Evolutionary conservation across 805 yeast species (phyloP).

Genomic region (Candida loeiensis): DNA sequence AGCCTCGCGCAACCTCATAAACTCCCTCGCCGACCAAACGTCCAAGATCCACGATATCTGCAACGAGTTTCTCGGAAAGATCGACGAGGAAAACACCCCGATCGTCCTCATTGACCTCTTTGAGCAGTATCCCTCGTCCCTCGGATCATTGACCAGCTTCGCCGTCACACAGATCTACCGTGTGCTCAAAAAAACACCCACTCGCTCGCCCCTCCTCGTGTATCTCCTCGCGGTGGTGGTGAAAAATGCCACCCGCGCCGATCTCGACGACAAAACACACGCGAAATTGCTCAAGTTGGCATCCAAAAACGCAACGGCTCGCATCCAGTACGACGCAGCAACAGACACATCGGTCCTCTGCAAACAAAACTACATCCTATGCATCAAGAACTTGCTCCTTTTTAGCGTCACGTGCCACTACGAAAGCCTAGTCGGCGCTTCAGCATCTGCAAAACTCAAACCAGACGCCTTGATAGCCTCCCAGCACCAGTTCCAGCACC

Average conservation of each 20-base stretch:
- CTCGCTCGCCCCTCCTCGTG: slow-evolving; percentile 22
- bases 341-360: slow-evolving; percentile 20
- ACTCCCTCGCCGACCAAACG: slow-evolving; percentile 28
- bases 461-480: slow-evolving; percentile 41
- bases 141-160: slow-evolving; percentile 33
- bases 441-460: slow-evolving; percentile 38
- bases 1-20: slow-evolving; percentile 23
- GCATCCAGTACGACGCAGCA: slow-evolving; percentile 10
- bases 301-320: slow-evolving; percentile 19
- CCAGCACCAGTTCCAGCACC: slow-evolving; percentile 36
- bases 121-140: slow-evolving; percentile 34
- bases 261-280: slow-evolving; percentile 39
- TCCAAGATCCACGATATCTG: slow-evolving; percentile 37
- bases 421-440: slow-evolving; percentile 33
- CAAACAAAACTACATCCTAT: slow-evolving; percentile 31
- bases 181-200: slow-evolving; percentile 33
- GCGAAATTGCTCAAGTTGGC: slow-evolving; percentile 33
- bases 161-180: slow-evolving; percentile 36
- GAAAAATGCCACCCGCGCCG: slow-evolving; percentile 34
- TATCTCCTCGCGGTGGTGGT: slow-evolving; percentile 30
- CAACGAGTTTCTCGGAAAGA: slow-evolving; percentile 29
- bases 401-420: slow-evolving; percentile 35
- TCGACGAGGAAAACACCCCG: slow-evolving; percentile 18
- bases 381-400: slow-evolving; percentile 29
- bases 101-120: slow-evolving; percentile 36